phyloP scores from a whole-genome alignment of 2,329 filamentous ascomycete species.

The Botryosphaeria agaves region DNA sequence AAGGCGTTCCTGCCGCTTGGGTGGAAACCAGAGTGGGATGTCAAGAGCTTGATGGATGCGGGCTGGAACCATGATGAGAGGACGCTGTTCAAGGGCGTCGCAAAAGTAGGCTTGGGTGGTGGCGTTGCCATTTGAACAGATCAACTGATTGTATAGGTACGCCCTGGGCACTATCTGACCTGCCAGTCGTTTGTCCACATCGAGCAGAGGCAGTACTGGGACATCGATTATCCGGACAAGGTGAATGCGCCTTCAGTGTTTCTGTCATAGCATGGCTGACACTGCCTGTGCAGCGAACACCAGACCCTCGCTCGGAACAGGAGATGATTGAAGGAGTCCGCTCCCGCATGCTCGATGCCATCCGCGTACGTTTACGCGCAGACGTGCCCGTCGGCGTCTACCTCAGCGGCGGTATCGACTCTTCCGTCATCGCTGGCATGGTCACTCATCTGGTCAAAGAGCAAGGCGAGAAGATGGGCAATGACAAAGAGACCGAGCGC shows the following conservation, averaged over 20 bases:
- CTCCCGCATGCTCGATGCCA: conserved; percentile 31
- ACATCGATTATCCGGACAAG: conserved; percentile 35
- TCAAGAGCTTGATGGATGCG: conserved; percentile 24
- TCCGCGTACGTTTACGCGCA: conserved; percentile 35
- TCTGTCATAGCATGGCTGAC: conserved; percentile 2
- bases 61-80: conserved; percentile 27
- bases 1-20: conserved; percentile 36
- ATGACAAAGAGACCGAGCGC: conserved; percentile 18
- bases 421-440: conserved; percentile 39
- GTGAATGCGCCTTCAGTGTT: conserved; percentile 17
- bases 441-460: conserved; percentile 32
- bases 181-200: conserved; percentile 21
- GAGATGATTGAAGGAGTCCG: conserved; percentile 35
- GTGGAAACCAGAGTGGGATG: conserved; percentile 36
- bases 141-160: conserved; percentile 19
- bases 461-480: conserved; percentile 29
- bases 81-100: conserved; percentile 34
- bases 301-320: conserved; percentile 27
- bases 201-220: conserved; percentile 32
- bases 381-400: conserved; percentile 42
- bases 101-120: conserved; percentile 19
- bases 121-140: no score
- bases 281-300: conserved; percentile 1
- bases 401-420: conserved; percentile 40
- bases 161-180: conserved; percentile 27